These are phyloP conservation scores for Claviceps sp. DNA, from an alignment of 2,329 filamentous ascomycete species.

Conservation along the genomic window DNA sequence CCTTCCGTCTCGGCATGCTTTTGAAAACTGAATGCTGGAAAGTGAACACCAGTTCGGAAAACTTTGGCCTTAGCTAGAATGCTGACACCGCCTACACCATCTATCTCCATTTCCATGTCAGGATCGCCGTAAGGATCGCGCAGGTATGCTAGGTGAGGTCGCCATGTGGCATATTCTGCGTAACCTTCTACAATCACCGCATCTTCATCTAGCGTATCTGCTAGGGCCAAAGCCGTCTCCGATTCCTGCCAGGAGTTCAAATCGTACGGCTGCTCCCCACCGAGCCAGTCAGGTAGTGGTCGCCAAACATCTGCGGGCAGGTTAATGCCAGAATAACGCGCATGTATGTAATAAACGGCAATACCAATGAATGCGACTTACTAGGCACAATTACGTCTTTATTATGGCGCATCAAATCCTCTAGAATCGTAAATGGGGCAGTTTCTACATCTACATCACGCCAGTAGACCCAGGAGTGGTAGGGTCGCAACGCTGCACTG, in stretches of 20 bases:
- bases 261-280: constrained; percentile 96
- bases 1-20: constrained; percentile 98
- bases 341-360: background rate
- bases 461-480: constrained; percentile 99
- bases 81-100: constrained; percentile 93
- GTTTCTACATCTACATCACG: constrained; percentile 97
- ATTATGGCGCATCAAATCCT: constrained; percentile 97
- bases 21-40: constrained; percentile 96
- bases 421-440: constrained; percentile 88
- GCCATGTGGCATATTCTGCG: constrained; percentile 96
- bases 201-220: constrained; percentile 91
- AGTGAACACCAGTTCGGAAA: constrained; percentile 89
- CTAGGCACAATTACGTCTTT: constrained; percentile 98
- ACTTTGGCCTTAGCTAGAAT: constrained; percentile 94
- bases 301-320: constrained; percentile 71
- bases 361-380: constrained; percentile 36
- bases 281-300: constrained; percentile 96
- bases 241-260: constrained; percentile 99
- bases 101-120: constrained; percentile 99
- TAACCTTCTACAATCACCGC: constrained; percentile 98
- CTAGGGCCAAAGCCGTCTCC: constrained; percentile 84
- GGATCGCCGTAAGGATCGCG: constrained; percentile 94
- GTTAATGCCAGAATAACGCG: constrained; percentile 12
- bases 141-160: constrained; percentile 90
- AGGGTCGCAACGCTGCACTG: constrained; percentile 81